phyloP scores from a whole-genome alignment of 495 filamentous ascomycete species.

The Tetracladium setigerum region DNA sequence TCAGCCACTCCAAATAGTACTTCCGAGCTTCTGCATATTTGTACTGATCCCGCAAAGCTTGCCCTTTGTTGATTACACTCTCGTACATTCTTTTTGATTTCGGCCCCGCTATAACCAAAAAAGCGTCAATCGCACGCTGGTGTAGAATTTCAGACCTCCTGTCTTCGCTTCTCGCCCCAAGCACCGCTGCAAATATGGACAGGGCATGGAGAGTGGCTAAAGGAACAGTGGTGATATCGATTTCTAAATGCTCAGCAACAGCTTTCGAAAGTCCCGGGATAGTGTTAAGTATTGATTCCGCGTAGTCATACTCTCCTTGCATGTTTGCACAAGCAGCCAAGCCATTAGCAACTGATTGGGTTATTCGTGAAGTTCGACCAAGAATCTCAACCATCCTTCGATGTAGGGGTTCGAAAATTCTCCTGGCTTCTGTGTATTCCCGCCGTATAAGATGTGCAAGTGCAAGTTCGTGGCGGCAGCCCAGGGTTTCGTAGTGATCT shows the following conservation, averaged over 20 bases:
- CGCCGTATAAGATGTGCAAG: too few species aligned
- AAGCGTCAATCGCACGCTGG: conserved; percentile 2
- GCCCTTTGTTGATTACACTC: too few species aligned
- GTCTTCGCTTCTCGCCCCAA: background rate
- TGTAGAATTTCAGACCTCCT: background rate
- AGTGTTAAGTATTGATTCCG: background rate
- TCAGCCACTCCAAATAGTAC: too few species aligned
- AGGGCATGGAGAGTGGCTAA: background rate
- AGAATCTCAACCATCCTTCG: too few species aligned
- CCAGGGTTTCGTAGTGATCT: too few species aligned
- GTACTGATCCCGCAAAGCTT: too few species aligned
- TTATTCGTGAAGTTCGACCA: conserved; percentile 1
- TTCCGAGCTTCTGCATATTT: too few species aligned
- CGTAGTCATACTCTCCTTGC: conserved; percentile 1
- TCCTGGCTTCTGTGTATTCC: too few species aligned
- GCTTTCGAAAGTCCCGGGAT: background rate
- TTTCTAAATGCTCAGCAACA: background rate
- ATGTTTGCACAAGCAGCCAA: background rate
- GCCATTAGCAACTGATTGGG: background rate
- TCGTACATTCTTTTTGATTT: too few species aligned
- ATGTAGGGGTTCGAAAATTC: too few species aligned
- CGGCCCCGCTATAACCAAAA: too few species aligned
- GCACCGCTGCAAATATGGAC: background rate
- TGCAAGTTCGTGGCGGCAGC: too few species aligned
- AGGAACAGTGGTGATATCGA: background rate